Conservation (phyloP, 2,329 filamentous ascomycete species). For the Trichoderma sp. region DNA sequence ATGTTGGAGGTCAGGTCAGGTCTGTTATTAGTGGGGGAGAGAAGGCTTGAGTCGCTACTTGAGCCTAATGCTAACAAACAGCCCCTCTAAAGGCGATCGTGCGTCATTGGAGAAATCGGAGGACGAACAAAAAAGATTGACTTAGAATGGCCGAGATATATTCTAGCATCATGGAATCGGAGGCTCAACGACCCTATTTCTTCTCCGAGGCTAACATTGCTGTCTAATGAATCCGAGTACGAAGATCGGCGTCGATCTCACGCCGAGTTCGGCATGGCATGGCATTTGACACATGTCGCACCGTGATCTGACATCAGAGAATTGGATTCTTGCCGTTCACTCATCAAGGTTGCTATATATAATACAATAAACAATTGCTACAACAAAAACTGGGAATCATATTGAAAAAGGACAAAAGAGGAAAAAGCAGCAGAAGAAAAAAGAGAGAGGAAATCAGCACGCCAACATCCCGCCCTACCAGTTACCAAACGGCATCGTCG, state of each 20-base stretch:
- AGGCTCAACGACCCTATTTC: no score
- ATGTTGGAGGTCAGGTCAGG: neutral
- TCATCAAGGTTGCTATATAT: neutral
- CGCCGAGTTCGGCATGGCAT: no score
- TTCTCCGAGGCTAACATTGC: no score
- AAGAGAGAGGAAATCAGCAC: neutral
- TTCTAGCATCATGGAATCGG: no score
- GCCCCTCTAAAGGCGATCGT: slow-evolving; percentile 5
- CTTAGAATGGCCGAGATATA: no score
- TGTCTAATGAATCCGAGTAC: no score
- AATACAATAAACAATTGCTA: neutral
- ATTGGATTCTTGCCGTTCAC: neutral
- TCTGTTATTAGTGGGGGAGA: slow-evolving; percentile 6
- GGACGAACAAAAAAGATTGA: no score
- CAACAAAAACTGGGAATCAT: neutral
- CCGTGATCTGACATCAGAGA: no score
- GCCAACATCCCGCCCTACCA: neutral
- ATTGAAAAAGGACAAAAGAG: neutral
- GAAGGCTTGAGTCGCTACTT: neutral
- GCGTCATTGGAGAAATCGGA: neutral
- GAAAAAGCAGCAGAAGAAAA: neutral
- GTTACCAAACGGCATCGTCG: slow-evolving; percentile 2
- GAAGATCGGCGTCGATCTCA: no score
- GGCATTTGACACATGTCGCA: no score
- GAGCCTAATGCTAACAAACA: neutral